Conservation (phyloP, 2,329 filamentous ascomycete genomes). For the Nannizzia gypsea region DNA sequence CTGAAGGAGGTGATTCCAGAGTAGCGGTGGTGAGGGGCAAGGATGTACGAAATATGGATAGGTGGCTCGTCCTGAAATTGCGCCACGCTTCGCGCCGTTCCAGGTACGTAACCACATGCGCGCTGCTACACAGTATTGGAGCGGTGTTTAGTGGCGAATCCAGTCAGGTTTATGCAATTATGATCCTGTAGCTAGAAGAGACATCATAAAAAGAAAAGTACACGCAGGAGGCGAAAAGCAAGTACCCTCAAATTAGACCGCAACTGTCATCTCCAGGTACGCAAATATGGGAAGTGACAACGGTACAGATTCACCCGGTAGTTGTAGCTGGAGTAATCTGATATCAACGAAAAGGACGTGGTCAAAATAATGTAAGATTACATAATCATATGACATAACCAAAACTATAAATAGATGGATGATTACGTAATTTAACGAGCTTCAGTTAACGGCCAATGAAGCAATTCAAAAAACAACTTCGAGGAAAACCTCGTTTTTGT, state of each 20-base stretch:
- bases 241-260: too few relatives aligned
- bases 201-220: too few relatives aligned
- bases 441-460: background rate
- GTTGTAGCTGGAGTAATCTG: background rate
- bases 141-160: background rate
- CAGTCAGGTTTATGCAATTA: background rate
- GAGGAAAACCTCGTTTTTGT: background rate
- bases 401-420: background rate
- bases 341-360: background rate
- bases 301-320: too few relatives aligned
- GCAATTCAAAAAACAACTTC: background rate
- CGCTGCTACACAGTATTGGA: background rate
- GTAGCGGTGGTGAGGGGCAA: constrained; percentile 1
- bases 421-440: background rate
- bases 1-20: background rate
- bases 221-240: too few relatives aligned
- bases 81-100: background rate
- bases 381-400: background rate
- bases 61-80: background rate
- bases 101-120: background rate
- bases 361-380: background rate
- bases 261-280: too few relatives aligned
- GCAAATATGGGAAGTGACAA: too few relatives aligned
- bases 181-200: too few relatives aligned
- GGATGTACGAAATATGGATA: background rate